Percentiles rank a stretch among this genome's conserved stretches.
phyloP scores from a whole-genome alignment of 2,329 filamentous ascomycete species.

The Xylaria polymorpha region DNA sequence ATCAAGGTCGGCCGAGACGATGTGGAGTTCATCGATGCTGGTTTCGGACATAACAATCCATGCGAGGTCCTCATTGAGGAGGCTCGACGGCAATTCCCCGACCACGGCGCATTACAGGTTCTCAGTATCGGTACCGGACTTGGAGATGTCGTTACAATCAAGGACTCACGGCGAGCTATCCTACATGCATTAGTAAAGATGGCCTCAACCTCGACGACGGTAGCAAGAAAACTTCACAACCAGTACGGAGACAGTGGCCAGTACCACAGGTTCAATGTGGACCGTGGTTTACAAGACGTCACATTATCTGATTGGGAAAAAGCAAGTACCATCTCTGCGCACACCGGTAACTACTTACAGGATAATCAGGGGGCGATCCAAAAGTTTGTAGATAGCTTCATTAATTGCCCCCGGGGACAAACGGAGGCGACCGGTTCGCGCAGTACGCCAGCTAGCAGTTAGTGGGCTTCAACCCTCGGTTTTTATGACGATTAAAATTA shows the following conservation, averaged over 20 bases:
- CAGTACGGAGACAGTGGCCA: constrained; percentile 35
- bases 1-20: constrained; percentile 45
- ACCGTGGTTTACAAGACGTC: constrained; percentile 45
- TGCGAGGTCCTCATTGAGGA: constrained; percentile 48
- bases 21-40: constrained; percentile 49
- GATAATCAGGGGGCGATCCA: not conserved
- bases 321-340: constrained; percentile 28
- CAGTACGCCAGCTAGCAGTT: not conserved
- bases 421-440: not conserved
- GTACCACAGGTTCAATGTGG: constrained; percentile 48
- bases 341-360: constrained; percentile 30
- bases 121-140: constrained; percentile 48
- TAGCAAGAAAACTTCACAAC: constrained; percentile 33
- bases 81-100: constrained; percentile 44
- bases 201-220: constrained; percentile 37
- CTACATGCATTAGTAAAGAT: constrained; percentile 41
- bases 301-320: constrained; percentile 46
- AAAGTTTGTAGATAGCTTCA: constrained; percentile 20
- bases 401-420: not conserved
- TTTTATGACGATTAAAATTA: not conserved
- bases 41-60: constrained; percentile 51
- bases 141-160: constrained; percentile 39
- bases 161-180: constrained; percentile 34
- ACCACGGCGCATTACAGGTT: constrained; percentile 23
- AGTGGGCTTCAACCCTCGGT: not conserved